Evolutionary conservation across 2,329 filamentous ascomycete genomes (phyloP), one percentile per base, ranked within the genome.

Genomic region (Dothistroma pini): DNA sequence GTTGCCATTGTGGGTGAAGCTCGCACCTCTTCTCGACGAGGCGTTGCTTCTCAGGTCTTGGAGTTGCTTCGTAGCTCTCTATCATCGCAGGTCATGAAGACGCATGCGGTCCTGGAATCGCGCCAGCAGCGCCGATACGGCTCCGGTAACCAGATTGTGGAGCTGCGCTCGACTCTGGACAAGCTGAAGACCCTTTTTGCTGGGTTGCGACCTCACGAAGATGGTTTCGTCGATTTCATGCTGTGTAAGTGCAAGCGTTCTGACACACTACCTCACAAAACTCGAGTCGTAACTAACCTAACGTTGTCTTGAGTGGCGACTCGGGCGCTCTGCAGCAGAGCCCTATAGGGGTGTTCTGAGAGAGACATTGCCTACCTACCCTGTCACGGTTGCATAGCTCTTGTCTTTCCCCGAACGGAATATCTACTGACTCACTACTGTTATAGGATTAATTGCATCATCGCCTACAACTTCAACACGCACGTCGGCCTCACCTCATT

Each of bases 401-500:
- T 35, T 35, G 9, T 35, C 34, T 12, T 35, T 2, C 14, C 9
- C 14, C 14, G 34, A n/a, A n/a, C 34, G 9, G 9, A 35, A 2
- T 35, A 35, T 1, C 14, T 35, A 35, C 34, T 35, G 34, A n/a
- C n/a, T n/a, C n/a, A n/a, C n/a, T n/a, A n/a, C n/a, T n/a, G n/a
- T n/a, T n/a, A n/a, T n/a, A n/a, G n/a, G 58, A 67, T 77, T 62
- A 76, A 77, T 56, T 65, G 74, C 7, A 65, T 74, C 1, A 63
- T 76, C n/a, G 75, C 75, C 2, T 76, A 76, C 58, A 67, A 69
- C 44, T 76, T 71, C 63, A 69, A 72, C 50, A 75, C 72, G 0
- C 72, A 76, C 53, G 63, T 75, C 29, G 75, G 75, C 4, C 66
- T 77, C 1, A 65, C 77, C 21, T 74, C 73, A 2, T 75, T 77